Evolutionary conservation across 768 basidiomycete species (phyloP).

Genomic region (Boletus sp.): DNA sequence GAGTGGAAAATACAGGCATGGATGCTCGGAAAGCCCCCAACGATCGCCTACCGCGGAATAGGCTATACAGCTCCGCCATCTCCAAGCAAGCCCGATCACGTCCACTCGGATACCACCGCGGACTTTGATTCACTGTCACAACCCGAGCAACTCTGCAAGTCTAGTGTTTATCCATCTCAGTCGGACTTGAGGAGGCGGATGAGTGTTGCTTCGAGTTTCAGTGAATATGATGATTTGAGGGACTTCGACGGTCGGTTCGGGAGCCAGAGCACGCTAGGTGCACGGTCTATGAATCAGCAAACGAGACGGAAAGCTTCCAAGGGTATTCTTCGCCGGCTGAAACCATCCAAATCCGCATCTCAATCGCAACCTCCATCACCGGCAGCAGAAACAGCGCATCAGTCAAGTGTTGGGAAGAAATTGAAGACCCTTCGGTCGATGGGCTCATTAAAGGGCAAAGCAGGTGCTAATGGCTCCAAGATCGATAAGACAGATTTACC

Average conservation of each 20-base stretch:
- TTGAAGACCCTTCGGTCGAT: constrained; percentile 78
- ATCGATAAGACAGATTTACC: constrained; percentile 41
- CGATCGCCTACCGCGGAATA: constrained; percentile 80
- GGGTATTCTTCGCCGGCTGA: constrained; percentile 66
- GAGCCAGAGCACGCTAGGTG: constrained; percentile 71
- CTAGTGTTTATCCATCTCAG: constrained; percentile 29
- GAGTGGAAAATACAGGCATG: constrained; percentile 97
- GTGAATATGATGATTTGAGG: constrained; percentile 84
- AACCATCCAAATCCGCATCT: constrained; percentile 40
- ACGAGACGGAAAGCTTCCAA: constrained; percentile 59
- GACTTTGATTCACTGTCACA: constrained; percentile 23
- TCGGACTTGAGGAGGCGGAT: constrained; percentile 53
- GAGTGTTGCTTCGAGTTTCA: constrained; percentile 72
- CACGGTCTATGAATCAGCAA: constrained; percentile 38
- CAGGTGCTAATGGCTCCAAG: constrained; percentile 20
- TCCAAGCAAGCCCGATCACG: constrained; percentile 29
- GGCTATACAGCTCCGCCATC: constrained; percentile 61
- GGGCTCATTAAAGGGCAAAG: constrained; percentile 69
- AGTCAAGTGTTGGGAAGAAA: constrained; percentile 42
- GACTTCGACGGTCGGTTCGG: constrained; percentile 88
- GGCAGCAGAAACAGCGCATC: constrained; percentile 38
- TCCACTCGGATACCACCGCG: constrained; percentile 17
- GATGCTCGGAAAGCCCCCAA: constrained; percentile 95
- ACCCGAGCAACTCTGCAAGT: constrained; percentile 18
- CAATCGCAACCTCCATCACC: constrained; percentile 47